These are phyloP conservation scores for Macrophomina phaseolina DNA, from an alignment of 2,329 filamentous ascomycete genomes.

Conservation along the genomic window DNA sequence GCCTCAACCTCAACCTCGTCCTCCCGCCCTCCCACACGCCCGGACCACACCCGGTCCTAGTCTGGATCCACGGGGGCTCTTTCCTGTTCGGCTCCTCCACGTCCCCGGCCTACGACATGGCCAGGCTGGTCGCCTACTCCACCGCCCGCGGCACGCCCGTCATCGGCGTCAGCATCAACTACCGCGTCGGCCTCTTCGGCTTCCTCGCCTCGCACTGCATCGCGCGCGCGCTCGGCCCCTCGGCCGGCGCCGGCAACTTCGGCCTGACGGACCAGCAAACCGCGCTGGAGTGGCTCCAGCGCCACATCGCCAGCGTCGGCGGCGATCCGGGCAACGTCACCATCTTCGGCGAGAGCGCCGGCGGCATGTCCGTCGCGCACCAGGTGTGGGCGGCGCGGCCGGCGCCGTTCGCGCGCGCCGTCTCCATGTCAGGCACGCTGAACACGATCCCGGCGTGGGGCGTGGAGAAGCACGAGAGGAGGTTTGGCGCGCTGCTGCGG, in stretches of 20 bases:
- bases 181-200: slow-evolving; percentile 75
- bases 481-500: not conserved
- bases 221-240: slow-evolving; percentile 57
- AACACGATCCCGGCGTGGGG: not conserved
- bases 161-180: slow-evolving; percentile 78
- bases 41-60: slow-evolving; percentile 46
- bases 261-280: slow-evolving; percentile 55
- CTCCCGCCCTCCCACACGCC: not conserved
- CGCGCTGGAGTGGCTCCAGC: slow-evolving; percentile 50
- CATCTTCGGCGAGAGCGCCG: slow-evolving; percentile 46
- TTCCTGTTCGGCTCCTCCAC: slow-evolving; percentile 27
- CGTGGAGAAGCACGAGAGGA: not conserved
- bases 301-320: slow-evolving; percentile 51
- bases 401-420: not conserved
- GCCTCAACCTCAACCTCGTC: not conserved
- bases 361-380: slow-evolving; percentile 45
- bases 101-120: slow-evolving; percentile 36
- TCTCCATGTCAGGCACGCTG: not conserved
- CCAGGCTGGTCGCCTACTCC: slow-evolving; percentile 34
- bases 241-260: slow-evolving; percentile 49
- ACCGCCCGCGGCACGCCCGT: slow-evolving; percentile 58
- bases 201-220: slow-evolving; percentile 59
- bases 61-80: slow-evolving; percentile 32
- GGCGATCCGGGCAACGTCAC: slow-evolving; percentile 46
- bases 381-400: slow-evolving; percentile 37